Base-by-base conservation (phyloP, 441 rosid species). In the Geranium incanum region DNA sequence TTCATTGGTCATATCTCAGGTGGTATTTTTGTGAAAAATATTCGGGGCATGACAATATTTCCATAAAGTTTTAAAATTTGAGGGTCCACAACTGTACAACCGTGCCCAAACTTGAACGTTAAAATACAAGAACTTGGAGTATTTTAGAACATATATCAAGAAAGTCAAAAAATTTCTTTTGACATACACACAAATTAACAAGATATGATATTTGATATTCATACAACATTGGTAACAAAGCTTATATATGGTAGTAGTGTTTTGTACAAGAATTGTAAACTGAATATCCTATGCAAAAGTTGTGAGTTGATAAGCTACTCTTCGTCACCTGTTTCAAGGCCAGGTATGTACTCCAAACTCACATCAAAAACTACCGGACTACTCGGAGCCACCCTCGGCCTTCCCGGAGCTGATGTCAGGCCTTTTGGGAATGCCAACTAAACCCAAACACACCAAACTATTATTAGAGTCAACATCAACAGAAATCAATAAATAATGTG, bases 381-480 rank as follows among this genome's bases (percentile, higher is more conserved):
- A 76, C 78, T 94, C 4, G 98, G 85, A 55, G 97, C 89, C 70
- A 94, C 98, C 83, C 98, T 89, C 0, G 97, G 98, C 82, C 98
- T 88, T 80, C 97, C 97, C 28, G 93, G 98, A 75, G 98, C 98
- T 3, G 97, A 91, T 68, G 67, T 55, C 45, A 93, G 80, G 69
- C 98, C 97, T 80, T 86, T 93, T 0, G 97, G 97, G 72, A 93
- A 91, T 19, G 98, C 97, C 89, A 93, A 66, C 98, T 93, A 67
- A 66, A 36, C 33, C 75, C 36, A 81, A 69, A 73, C 69, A 48
- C 67, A 69, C 28, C 45, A 11, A 37, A 55, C 33, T 0, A 12
- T 71, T 70, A 74, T 59, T 36, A 79, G 18, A 9, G n/a, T 15
- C 9, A 21, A 28, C 52, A 15, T 7, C 19, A 55, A 55, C 8